Evolutionary conservation across 164 flowering plant genomes (phyloP).

Genomic region (Santalum album): DNA sequence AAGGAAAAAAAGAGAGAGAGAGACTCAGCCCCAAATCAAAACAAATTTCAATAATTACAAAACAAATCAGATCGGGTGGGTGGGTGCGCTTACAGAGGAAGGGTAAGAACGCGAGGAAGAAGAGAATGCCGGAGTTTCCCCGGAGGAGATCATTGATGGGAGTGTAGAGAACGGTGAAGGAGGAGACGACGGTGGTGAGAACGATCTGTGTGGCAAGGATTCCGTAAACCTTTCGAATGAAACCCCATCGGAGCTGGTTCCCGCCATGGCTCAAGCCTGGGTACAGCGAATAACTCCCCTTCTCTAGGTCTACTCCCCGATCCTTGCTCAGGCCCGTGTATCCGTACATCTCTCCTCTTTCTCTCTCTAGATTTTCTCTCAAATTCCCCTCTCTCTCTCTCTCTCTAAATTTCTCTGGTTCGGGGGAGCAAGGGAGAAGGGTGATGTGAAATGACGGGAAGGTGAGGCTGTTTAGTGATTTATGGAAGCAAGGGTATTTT

Average conservation of each 20-base stretch:
- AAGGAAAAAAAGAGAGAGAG: no score
- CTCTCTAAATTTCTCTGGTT: no score
- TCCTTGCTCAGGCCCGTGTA: constrained; percentile 25
- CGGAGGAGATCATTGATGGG: constrained; percentile 49
- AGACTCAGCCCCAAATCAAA: no score
- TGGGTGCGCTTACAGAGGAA: constrained; percentile 43
- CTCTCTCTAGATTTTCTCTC: constrained; percentile 3
- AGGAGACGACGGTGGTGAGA: constrained; percentile 69
- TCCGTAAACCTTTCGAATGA: constrained; percentile 90
- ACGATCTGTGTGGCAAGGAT: constrained; percentile 79
- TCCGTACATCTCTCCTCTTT: constrained; percentile 27
- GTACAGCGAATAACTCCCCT: constrained; percentile 52
- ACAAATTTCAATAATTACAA: no score
- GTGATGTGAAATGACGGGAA: no score
- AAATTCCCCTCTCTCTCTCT: no score
- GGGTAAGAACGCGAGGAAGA: constrained; percentile 64
- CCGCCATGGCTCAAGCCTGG: constrained; percentile 77
- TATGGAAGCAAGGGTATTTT: no score
- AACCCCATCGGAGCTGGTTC: constrained; percentile 92
- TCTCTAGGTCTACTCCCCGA: constrained; percentile 38
- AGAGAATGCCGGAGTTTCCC: constrained; percentile 52
- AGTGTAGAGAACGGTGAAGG: constrained; percentile 62
- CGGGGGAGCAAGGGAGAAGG: no score
- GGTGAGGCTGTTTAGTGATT: no score
- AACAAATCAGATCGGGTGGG: no score